Evolutionary conservation across 2,329 filamentous ascomycete genomes (phyloP), one percentile per base, ranked within the genome.

Genomic region (Phaeosphaeriaceae sp.): DNA sequence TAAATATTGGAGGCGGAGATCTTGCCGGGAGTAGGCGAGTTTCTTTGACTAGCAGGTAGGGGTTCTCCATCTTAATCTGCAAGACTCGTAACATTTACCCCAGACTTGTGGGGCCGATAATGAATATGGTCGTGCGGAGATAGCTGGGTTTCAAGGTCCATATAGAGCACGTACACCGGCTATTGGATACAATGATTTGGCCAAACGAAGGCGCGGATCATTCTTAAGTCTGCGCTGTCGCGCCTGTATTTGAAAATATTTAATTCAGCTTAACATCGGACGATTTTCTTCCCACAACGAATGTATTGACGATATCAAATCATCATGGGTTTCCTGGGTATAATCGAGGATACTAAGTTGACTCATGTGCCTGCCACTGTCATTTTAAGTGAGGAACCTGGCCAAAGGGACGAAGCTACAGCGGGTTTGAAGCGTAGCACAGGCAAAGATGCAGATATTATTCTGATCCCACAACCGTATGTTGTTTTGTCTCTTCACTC

Each of bases 381-480:
- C n/a, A 52, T 68, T 13, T 52, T 71, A 17, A 66, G 59, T 17
- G 68, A 68, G 41, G 54, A 65, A 34, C 42, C 64, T 13, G 40
- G 57, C 36, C 37, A 48, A 16, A 52, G 42, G 5, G 45, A 44
- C 12, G 56, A 58, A 9, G 48, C 55, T 6, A 57, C 58, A 2
- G 60, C 58, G 21, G 62, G 54, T 4, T 36, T 71, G 46, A 71
- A 71, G 56, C 67, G 68, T 43, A 66, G 67, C 33, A 67, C 56
- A 12, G 68, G 67, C 23, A 71, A 58, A 52, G 52, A 71, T 58
- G 52, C 66, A 32, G 59, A 71, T 40, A 66, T 71, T 18, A 60
- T 71, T 16, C 51, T 71, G 11, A 66, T 71, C 15, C 68, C 68
- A 9, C 68, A 71, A 46, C 68, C 68, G 67, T 69, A 64, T 15